A percentile compares a stretch with the other conserved stretches of the same genome.
These are phyloP conservation scores for Leptographium flavum DNA, from an alignment of 2,329 filamentous ascomycete species.

Conservation along the genomic window DNA sequence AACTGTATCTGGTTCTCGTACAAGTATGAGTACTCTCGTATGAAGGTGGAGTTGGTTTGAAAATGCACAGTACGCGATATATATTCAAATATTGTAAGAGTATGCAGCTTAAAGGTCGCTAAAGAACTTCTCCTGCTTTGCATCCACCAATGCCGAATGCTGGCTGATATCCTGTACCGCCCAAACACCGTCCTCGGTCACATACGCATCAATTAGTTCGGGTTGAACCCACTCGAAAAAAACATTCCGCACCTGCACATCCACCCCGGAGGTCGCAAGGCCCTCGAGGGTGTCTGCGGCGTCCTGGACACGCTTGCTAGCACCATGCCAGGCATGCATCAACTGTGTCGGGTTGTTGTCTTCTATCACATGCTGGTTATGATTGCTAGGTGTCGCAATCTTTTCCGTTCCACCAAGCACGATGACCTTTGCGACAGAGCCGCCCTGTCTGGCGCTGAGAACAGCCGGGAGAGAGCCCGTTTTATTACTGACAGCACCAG, in stretches of 20 bases:
- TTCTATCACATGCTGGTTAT: conserved; percentile 29
- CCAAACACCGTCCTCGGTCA: conserved; percentile 38
- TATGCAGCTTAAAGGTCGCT: conserved; percentile 22
- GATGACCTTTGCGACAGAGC: conserved; percentile 27
- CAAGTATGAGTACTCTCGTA: too few relatives aligned
- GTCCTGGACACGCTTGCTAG: conserved; percentile 11
- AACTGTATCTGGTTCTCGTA: too few relatives aligned
- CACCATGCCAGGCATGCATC: conserved; percentile 26
- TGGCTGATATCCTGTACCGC: conserved; percentile 22
- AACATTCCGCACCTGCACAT: conserved; percentile 29
- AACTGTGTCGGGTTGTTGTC: conserved; percentile 40
- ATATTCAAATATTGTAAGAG: too few relatives aligned
- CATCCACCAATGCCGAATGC: conserved; percentile 22
- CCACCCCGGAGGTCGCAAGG: conserved; percentile 1
- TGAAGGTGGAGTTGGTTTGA: too few relatives aligned
- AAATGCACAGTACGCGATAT: too few relatives aligned
- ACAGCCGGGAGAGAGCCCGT: conserved; percentile 46
- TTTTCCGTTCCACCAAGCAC: conserved; percentile 49
- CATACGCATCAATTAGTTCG: conserved; percentile 34
- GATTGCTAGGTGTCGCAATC: conserved; percentile 31
- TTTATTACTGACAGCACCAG: conserved; percentile 52
- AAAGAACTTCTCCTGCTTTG: conserved; percentile 28
- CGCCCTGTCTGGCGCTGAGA: conserved; percentile 29
- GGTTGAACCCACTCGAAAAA: conserved; percentile 48
- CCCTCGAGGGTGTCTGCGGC: conserved; percentile 9